Conservation (phyloP, 441 rosid genomes). For the Melianthus villosus region DNA sequence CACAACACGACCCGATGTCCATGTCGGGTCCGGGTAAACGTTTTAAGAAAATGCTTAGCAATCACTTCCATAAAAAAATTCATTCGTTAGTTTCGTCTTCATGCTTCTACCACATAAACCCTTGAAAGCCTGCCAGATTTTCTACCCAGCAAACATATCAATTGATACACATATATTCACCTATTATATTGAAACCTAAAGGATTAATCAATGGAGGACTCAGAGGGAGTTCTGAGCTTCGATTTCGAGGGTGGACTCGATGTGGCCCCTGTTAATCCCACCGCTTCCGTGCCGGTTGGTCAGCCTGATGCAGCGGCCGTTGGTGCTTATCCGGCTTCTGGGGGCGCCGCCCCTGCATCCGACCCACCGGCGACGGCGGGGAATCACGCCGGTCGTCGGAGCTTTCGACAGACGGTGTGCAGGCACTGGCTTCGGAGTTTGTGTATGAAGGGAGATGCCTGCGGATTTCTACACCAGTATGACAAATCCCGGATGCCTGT, state of each 20-base stretch:
- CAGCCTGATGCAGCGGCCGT: constrained; percentile 23
- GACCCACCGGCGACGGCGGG: constrained; percentile 11
- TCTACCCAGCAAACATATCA: no score
- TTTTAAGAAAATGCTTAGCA: no score
- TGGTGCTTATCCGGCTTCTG: constrained; percentile 6
- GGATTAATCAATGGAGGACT: constrained; percentile 96
- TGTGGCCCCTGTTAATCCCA: constrained; percentile 29
- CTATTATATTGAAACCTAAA: no score
- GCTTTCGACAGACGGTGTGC: constrained; percentile 95
- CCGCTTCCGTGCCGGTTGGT: constrained; percentile 37
- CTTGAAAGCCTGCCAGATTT: no score
- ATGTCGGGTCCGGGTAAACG: no score
- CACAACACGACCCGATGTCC: no score
- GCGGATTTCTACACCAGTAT: constrained; percentile 91
- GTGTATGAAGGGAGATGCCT: constrained; percentile 97
- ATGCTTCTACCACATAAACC: no score
- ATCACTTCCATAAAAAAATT: no score
- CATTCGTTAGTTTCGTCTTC: no score
- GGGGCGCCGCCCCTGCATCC: constrained; percentile 11
- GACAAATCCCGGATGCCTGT: constrained; percentile 97
- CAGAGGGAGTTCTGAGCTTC: constrained; percentile 84
- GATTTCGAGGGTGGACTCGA: constrained; percentile 93
- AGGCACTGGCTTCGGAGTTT: constrained; percentile 97
- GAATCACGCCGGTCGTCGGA: constrained; percentile 39
- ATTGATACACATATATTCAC: no score